Conservation (phyloP, 768 basidiomycete genomes). For the Rhodosporidiobolus sp. region DNA sequence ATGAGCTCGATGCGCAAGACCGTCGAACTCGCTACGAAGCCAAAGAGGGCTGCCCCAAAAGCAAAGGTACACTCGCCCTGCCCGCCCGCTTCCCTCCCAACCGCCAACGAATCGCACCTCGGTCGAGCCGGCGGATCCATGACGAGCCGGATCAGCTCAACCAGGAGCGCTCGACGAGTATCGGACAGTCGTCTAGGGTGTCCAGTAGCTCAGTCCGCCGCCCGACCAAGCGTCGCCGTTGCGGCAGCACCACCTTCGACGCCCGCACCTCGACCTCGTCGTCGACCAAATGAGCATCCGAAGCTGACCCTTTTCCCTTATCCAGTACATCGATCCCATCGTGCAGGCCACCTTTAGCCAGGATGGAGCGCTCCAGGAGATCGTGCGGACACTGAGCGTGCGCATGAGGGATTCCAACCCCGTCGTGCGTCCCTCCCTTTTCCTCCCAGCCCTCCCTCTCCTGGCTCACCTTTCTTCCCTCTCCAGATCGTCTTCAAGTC, state of each 20-base stretch:
- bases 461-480: background rate
- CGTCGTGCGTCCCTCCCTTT: slow-evolving; percentile 58
- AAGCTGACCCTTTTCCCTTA: background rate
- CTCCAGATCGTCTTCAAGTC: slow-evolving; percentile 94
- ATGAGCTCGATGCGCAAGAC: slow-evolving; percentile 57
- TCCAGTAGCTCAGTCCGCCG: too few species aligned
- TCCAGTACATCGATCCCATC: slow-evolving; percentile 90
- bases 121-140: background rate
- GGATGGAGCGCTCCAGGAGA: slow-evolving; percentile 87
- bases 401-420: slow-evolving; percentile 87
- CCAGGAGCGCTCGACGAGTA: too few species aligned
- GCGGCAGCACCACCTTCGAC: too few species aligned
- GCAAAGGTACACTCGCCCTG: slow-evolving; percentile 64
- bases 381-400: slow-evolving; percentile 80
- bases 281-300: background rate
- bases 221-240: too few species aligned
- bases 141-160: background rate
- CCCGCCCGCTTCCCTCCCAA: background rate
- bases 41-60: slow-evolving; percentile 92
- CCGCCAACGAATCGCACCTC: background rate
- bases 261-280: too few species aligned
- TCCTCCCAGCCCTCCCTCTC: too few species aligned
- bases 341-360: slow-evolving; percentile 95
- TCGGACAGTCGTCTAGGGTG: too few species aligned
- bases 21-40: slow-evolving; percentile 94